A percentile compares a stretch with the other conserved stretches of the same genome.
These are phyloP conservation scores for Ceratocystis huliohia DNA, from an alignment of 2,329 filamentous ascomycete species.

Conservation along the genomic window DNA sequence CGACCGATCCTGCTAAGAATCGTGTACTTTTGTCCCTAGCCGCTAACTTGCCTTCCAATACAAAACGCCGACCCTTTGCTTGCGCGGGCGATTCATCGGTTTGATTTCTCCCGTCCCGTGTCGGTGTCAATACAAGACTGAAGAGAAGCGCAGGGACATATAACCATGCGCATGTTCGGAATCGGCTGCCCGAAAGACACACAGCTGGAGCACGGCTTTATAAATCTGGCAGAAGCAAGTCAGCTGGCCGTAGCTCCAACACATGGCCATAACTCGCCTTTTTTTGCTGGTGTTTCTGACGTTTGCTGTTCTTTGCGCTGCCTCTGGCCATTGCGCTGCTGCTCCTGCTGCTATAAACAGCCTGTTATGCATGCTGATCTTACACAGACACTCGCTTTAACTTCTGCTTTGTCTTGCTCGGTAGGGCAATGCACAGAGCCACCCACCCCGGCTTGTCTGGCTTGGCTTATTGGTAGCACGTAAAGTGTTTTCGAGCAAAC, in stretches of 20 bases:
- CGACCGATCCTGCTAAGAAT: neutral
- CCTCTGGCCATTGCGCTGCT: neutral
- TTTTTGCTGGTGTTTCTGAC: neutral
- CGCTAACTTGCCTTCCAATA: neutral
- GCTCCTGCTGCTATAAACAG: slow-evolving; percentile 1
- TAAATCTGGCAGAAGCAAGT: neutral
- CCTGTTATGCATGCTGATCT: neutral
- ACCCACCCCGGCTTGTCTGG: neutral
- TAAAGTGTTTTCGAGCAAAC: neutral
- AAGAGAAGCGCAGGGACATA: neutral
- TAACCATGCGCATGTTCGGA: neutral
- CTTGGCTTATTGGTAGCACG: neutral
- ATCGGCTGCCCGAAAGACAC: neutral
- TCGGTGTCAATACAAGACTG: neutral
- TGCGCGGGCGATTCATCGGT: neutral
- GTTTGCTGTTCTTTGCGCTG: neutral
- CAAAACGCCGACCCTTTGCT: neutral
- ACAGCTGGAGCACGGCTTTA: neutral
- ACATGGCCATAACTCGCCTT: neutral
- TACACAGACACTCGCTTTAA: neutral
- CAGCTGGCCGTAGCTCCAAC: neutral
- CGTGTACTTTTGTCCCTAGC: neutral
- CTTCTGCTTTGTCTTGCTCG: neutral
- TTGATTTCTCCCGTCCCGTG: too few species aligned
- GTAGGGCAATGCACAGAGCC: neutral